Conservation (phyloP, 2,329 filamentous ascomycete genomes). For the Leptographium flavum region DNA sequence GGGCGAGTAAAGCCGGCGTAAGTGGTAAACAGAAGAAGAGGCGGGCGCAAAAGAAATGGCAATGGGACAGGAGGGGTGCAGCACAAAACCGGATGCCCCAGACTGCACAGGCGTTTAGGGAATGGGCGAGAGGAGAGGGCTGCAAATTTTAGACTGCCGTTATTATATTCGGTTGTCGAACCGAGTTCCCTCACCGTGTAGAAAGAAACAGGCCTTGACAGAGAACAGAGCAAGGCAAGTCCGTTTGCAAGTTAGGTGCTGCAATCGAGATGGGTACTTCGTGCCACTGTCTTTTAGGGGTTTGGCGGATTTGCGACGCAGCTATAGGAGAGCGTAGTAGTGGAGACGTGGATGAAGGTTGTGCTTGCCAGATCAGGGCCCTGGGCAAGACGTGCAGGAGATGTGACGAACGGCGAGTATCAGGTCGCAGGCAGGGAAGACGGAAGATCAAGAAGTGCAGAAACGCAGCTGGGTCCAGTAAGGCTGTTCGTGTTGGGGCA, state of each 20-base stretch:
- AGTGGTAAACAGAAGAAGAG: constrained; percentile 4
- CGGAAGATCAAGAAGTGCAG: not conserved
- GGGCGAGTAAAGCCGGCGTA: not conserved
- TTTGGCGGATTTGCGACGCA: not conserved
- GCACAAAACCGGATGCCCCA: constrained; percentile 1
- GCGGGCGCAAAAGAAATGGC: not conserved
- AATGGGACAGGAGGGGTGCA: not conserved
- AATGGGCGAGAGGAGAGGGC: not conserved
- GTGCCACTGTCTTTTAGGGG: not conserved
- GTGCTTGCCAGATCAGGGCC: not conserved
- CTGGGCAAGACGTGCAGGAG: constrained; percentile 2
- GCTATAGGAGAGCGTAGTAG: constrained; percentile 4
- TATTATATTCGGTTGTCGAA: not conserved
- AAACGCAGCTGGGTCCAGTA: not conserved
- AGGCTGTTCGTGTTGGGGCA: too few species aligned
- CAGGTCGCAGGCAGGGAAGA: not conserved
- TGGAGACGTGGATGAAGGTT: not conserved
- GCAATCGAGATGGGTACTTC: too few species aligned
- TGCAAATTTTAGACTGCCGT: not conserved
- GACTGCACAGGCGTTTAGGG: constrained; percentile 3
- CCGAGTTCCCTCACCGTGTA: not conserved
- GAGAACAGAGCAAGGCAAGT: too few species aligned
- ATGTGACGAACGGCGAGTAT: not conserved
- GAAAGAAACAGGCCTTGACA: too few species aligned
- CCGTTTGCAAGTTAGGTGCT: not conserved